These are phyloP conservation scores for Rhodosporidiobolus sp. DNA, from an alignment of 768 basidiomycete genomes.

Conservation along the genomic window DNA sequence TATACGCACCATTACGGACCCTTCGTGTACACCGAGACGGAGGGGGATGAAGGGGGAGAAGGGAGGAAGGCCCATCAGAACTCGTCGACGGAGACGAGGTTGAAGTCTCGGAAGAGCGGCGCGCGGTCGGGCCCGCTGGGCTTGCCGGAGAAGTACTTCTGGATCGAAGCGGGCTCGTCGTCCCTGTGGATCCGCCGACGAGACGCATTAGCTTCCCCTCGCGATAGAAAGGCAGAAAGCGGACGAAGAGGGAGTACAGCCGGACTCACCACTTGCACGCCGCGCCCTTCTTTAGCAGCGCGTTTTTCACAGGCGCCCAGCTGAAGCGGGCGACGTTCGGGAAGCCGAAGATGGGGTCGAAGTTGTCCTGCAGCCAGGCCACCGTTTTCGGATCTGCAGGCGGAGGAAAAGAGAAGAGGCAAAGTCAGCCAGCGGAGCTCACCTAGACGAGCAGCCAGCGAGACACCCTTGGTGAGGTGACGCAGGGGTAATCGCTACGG, in stretches of 20 bases:
- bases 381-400: slow-evolving; percentile 84
- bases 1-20: too few species aligned
- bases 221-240: neutral
- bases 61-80: too few species aligned
- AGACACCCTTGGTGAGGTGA: neutral
- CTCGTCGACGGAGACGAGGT: slow-evolving; percentile 35
- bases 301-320: slow-evolving; percentile 87
- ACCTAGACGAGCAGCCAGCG: neutral
- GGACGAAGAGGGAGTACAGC: neutral
- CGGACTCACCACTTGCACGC: slow-evolving; percentile 68
- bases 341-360: slow-evolving; percentile 88
- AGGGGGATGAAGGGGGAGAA: too few species aligned
- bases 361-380: slow-evolving; percentile 69
- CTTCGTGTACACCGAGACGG: too few species aligned
- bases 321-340: slow-evolving; percentile 87
- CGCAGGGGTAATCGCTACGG: too few species aligned
- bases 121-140: slow-evolving; percentile 4
- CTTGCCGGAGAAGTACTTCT: slow-evolving; percentile 40
- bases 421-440: neutral
- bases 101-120: slow-evolving; percentile 42
- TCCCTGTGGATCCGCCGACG: slow-evolving; percentile 11
- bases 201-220: neutral
- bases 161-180: slow-evolving; percentile 42
- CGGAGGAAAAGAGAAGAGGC: neutral
- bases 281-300: slow-evolving; percentile 76